These are phyloP conservation scores for Alopecurus myosuroides DNA, from an alignment of 176 grass and related monocot genomes.

Conservation along the genomic window DNA sequence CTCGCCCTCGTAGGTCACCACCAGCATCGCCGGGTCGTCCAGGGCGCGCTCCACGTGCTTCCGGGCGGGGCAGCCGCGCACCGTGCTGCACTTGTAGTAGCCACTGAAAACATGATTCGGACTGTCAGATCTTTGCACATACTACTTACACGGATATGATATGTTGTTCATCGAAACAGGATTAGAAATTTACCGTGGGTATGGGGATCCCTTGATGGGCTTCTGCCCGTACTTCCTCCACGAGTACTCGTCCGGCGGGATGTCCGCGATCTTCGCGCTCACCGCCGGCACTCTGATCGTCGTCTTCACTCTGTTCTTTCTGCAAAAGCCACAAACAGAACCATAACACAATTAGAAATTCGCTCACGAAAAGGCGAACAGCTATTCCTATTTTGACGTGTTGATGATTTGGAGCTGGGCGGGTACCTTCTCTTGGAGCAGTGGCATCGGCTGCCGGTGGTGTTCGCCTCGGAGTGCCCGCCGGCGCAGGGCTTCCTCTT, in stretches of 20 bases:
- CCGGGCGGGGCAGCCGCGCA: conserved; percentile 69
- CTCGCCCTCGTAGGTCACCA: conserved; percentile 94
- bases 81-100: conserved; percentile 98
- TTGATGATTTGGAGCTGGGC: too few relatives aligned
- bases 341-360: not conserved
- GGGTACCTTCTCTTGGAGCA: conserved; percentile 82
- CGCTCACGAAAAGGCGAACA: not conserved
- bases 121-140: not conserved
- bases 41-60: conserved; percentile 97
- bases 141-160: too few relatives aligned
- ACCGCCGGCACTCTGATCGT: conserved; percentile 76
- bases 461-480: conserved; percentile 54
- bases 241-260: conserved; percentile 90
- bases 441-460: conserved; percentile 62
- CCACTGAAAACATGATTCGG: not conserved
- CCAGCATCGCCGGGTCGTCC: conserved; percentile 86
- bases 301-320: conserved; percentile 76
- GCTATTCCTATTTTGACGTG: not conserved
- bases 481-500: conserved; percentile 68
- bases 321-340: not conserved
- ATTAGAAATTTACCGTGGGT: conserved; percentile 71
- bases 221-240: conserved; percentile 99
- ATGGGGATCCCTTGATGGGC: conserved; percentile 96
- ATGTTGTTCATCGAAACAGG: too few relatives aligned
- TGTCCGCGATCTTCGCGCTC: conserved; percentile 84